Evolutionary conservation across 306 rosid species (phyloP).

Genomic region (Vigna hirtella): DNA sequence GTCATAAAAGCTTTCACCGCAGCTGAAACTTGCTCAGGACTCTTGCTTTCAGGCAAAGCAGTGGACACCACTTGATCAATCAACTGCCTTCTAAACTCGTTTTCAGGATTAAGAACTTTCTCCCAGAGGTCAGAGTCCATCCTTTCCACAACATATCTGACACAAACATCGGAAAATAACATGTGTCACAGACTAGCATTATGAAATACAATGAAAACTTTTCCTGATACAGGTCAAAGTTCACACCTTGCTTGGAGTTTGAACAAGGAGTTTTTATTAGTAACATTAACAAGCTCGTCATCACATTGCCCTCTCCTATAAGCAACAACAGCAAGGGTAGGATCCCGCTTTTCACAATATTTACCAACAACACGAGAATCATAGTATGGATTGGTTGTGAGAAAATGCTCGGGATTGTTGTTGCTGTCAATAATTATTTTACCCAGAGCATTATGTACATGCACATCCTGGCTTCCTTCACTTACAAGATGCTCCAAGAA

Average conservation of each 20-base stretch:
- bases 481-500: slow-evolving; percentile 99
- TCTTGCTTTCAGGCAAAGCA: slow-evolving; percentile 98
- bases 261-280: slow-evolving; percentile 90
- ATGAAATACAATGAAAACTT: slow-evolving; percentile 18
- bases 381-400: slow-evolving; percentile 95
- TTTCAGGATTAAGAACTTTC: slow-evolving; percentile 83
- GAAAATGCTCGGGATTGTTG: slow-evolving; percentile 97
- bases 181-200: slow-evolving; percentile 2
- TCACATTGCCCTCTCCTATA: slow-evolving; percentile 97
- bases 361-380: slow-evolving; percentile 97
- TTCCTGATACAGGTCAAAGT: slow-evolving; percentile 13
- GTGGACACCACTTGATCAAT: slow-evolving; percentile 98
- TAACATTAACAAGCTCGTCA: slow-evolving; percentile 89
- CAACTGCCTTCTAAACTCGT: slow-evolving; percentile 84
- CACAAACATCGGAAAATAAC: slow-evolving; percentile 40
- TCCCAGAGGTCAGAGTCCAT: slow-evolving; percentile 97
- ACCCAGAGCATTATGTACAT: slow-evolving; percentile 95
- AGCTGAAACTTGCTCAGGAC: slow-evolving; percentile 97
- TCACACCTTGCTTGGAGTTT: slow-evolving; percentile 94
- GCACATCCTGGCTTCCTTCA: slow-evolving; percentile 99
- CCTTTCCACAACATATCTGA: slow-evolving; percentile 97
- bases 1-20: slow-evolving; percentile 99
- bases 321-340: slow-evolving; percentile 96
- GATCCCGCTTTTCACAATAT: slow-evolving; percentile 97
- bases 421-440: slow-evolving; percentile 96